A percentile compares a stretch with the other conserved stretches of the same genome.
Evolutionary conservation across 108 stramenopile genomes (phyloP).

Genomic region (Epithemia pelagica): DNA sequence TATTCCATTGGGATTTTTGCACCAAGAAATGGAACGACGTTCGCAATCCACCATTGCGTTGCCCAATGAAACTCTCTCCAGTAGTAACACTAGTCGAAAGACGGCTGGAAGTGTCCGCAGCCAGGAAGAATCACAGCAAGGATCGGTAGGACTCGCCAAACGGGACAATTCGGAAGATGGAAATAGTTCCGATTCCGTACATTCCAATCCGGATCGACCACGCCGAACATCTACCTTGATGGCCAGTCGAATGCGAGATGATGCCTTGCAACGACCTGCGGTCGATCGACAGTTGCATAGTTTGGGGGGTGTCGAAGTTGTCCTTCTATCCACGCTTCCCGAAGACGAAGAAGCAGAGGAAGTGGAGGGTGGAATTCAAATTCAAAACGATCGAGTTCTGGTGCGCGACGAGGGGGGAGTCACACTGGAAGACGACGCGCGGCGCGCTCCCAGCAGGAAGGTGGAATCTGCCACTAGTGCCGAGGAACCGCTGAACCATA

Average conservation of each 20-base stretch:
- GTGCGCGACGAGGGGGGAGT: neutral
- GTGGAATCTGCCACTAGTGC: too few relatives aligned
- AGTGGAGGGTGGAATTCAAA: neutral
- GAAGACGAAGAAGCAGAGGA: neutral
- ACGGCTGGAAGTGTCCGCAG: neutral
- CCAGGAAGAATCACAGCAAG: constrained; percentile 4
- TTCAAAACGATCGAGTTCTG: neutral
- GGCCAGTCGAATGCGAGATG: neutral
- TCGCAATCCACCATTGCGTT: constrained; percentile 5
- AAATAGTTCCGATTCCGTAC: neutral
- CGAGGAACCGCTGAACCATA: neutral
- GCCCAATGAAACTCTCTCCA: constrained; percentile 1
- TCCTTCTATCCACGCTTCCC: neutral
- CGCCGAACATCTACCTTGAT: constrained; percentile 3
- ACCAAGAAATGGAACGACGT: constrained; percentile 7
- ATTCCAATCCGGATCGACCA: neutral
- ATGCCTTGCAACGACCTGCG: constrained; percentile 4
- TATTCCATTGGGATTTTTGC: constrained; percentile 41
- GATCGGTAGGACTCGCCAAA: neutral
- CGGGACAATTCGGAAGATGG: constrained; percentile 1
- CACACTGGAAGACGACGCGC: neutral
- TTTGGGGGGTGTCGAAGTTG: neutral
- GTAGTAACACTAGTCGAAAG: neutral
- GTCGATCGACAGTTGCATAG: constrained; percentile 9
- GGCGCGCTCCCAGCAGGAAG: neutral